Evolutionary conservation across 495 filamentous ascomycete species (phyloP).

Genomic region (Durotheca rogersii): DNA sequence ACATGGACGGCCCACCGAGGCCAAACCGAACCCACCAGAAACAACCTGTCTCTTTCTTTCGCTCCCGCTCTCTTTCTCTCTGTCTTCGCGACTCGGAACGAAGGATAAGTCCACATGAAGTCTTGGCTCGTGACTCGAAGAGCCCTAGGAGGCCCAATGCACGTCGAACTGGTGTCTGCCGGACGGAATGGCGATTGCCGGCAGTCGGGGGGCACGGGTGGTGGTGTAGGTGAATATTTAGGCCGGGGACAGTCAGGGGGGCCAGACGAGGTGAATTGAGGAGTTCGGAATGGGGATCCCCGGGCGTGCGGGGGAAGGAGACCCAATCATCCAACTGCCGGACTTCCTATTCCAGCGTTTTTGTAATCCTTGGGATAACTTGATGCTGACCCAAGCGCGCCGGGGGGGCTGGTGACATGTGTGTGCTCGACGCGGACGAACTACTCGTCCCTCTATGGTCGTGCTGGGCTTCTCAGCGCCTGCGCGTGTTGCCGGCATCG

Average conservation of each 20-base stretch:
- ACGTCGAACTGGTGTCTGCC: not conserved
- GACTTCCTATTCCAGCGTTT: slow-evolving; percentile 8
- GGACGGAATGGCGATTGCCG: slow-evolving; percentile 15
- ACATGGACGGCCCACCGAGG: too few relatives aligned
- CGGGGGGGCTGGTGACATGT: slow-evolving; percentile 5
- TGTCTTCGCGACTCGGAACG: too few relatives aligned
- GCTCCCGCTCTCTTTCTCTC: too few relatives aligned
- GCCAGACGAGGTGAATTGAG: slow-evolving; percentile 17
- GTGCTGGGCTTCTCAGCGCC: not conserved
- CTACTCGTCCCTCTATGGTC: not conserved
- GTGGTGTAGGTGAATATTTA: slow-evolving; percentile 5
- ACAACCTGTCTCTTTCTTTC: too few relatives aligned
- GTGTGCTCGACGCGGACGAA: slow-evolving; percentile 1
- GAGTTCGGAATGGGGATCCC: slow-evolving; percentile 17
- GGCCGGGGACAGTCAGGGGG: slow-evolving; percentile 8
- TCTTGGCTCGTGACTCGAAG: not conserved
- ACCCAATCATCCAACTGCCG: slow-evolving; percentile 30
- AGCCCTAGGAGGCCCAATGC: not conserved
- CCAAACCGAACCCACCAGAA: too few relatives aligned
- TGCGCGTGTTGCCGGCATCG: not conserved
- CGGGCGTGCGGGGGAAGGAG: slow-evolving; percentile 2
- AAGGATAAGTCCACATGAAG: too few relatives aligned
- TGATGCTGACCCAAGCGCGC: slow-evolving; percentile 3
- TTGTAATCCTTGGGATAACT: slow-evolving; percentile 12
- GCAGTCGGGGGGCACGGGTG: slow-evolving; percentile 10